A percentile compares a stretch with the other conserved stretches of the same genome.
Conservation (phyloP, 2,329 filamentous ascomycete species). For the Scleromitrula shiraiana region DNA sequence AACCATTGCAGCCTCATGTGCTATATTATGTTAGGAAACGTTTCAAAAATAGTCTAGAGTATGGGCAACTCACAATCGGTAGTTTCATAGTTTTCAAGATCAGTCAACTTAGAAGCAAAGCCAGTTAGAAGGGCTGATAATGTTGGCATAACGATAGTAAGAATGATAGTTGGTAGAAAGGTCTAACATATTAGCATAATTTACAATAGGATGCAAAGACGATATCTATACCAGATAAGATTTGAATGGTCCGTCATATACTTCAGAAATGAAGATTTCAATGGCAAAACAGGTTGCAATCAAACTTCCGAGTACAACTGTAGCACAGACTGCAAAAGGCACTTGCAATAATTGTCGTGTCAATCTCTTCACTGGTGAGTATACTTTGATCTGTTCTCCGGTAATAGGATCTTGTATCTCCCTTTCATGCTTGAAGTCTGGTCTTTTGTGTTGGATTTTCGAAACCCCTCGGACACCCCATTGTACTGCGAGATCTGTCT, state of each 20-base stretch:
- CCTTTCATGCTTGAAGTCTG: conserved; percentile 72
- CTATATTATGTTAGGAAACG: conserved; percentile 30
- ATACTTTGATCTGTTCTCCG: conserved; percentile 53
- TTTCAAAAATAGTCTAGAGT: too few relatives aligned
- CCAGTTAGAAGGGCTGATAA: conserved; percentile 67
- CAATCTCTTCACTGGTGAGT: conserved; percentile 54
- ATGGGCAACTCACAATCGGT: conserved; percentile 57
- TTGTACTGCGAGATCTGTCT: conserved; percentile 74
- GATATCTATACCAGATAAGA: conserved; percentile 58
- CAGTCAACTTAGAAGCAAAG: conserved; percentile 68
- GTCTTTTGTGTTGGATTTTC: conserved; percentile 67
- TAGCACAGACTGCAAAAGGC: conserved; percentile 70
- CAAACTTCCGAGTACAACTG: conserved; percentile 65
- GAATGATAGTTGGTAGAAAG: conserved; percentile 79
- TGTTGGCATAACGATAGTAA: conserved; percentile 74
- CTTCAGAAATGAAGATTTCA: conserved; percentile 91
- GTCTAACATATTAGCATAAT: conserved; percentile 41
- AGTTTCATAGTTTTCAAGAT: conserved; percentile 89
- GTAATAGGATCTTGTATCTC: conserved; percentile 69
- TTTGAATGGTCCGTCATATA: conserved; percentile 86
- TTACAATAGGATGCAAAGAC: conserved; percentile 1
- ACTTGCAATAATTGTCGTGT: conserved; percentile 56
- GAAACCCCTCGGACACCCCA: conserved; percentile 87
- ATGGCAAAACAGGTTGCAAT: conserved; percentile 85
- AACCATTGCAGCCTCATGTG: conserved; percentile 75